Conservation (phyloP, 2,329 filamentous ascomycete genomes). For the Fonsecaea erecta region DNA sequence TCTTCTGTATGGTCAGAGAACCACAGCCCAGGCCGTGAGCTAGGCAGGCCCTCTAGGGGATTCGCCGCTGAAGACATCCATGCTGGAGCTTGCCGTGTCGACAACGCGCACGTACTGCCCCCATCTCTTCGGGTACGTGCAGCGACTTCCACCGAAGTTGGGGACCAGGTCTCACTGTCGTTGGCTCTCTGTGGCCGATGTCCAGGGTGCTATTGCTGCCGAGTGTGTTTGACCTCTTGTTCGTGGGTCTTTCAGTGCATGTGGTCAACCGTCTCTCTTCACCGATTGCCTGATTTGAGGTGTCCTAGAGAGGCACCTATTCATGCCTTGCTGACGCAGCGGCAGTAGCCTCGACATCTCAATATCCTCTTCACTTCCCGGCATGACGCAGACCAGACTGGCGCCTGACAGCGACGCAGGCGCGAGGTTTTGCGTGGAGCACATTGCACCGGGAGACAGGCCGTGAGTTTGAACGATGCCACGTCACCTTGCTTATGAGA, state of each 20-base stretch:
- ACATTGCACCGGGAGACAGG: background rate
- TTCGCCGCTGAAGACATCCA: background rate
- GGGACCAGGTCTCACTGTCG: background rate
- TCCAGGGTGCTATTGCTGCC: background rate
- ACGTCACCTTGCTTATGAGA: background rate
- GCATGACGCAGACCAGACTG: background rate
- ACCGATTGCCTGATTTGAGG: background rate
- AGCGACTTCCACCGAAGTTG: background rate
- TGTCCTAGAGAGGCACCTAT: background rate
- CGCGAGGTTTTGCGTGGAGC: background rate
- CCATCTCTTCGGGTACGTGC: background rate
- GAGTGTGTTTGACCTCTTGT: background rate
- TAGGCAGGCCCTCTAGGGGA: background rate
- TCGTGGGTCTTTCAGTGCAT: background rate
- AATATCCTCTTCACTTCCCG: background rate
- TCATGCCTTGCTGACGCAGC: background rate
- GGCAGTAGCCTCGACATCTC: background rate
- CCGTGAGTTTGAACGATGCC: background rate
- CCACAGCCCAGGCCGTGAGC: conserved; percentile 26
- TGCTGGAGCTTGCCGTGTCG: background rate
- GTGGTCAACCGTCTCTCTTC: background rate
- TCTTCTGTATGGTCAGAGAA: conserved; percentile 43
- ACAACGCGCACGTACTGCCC: background rate
- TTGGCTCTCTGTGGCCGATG: background rate
- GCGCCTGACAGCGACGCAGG: background rate